phyloP scores from a whole-genome alignment of 2,329 filamentous ascomycete species.

The Nigrospora sphaerica region DNA sequence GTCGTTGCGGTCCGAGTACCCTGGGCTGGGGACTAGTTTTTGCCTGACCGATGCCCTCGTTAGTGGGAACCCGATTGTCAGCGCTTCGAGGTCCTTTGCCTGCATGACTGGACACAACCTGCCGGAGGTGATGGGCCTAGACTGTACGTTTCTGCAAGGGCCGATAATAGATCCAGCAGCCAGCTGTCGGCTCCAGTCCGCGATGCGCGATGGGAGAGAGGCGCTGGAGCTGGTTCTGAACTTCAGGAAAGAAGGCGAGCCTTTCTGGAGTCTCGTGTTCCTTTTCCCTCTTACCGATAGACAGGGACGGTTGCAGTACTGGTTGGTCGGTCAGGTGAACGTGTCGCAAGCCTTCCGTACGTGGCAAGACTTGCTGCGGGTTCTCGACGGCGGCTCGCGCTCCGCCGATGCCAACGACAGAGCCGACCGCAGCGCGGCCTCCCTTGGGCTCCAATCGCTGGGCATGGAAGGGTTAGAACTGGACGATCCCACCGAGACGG shows the following conservation, averaged over 20 bases:
- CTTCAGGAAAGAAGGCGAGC: constrained; percentile 40
- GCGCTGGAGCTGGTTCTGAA: constrained; percentile 44
- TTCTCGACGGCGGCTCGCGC: constrained; percentile 33
- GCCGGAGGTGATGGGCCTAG: constrained; percentile 38
- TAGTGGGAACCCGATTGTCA: constrained; percentile 42
- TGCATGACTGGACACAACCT: constrained; percentile 41
- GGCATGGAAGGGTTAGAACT: too few species aligned
- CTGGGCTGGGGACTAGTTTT: constrained; percentile 52
- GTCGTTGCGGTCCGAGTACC: constrained; percentile 30
- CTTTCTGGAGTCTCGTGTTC: constrained; percentile 52
- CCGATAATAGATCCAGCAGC: constrained; percentile 34
- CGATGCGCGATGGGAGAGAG: constrained; percentile 16
- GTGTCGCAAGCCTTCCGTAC: constrained; percentile 46
- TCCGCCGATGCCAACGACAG: too few species aligned
- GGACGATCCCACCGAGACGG: too few species aligned
- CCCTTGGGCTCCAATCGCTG: too few species aligned
- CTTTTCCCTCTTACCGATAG: constrained; percentile 42
- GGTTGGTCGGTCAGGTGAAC: constrained; percentile 50
- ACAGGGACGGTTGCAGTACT: constrained; percentile 40
- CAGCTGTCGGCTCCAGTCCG: constrained; percentile 27
- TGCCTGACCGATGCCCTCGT: constrained; percentile 45
- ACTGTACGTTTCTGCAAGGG: constrained; percentile 43
- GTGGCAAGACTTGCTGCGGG: constrained; percentile 40
- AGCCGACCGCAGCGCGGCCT: too few species aligned
- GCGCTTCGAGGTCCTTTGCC: constrained; percentile 43